These are phyloP conservation scores for Blakeslea trispora DNA, from an alignment of 371 early-diverging fungal species.

Conservation along the genomic window DNA sequence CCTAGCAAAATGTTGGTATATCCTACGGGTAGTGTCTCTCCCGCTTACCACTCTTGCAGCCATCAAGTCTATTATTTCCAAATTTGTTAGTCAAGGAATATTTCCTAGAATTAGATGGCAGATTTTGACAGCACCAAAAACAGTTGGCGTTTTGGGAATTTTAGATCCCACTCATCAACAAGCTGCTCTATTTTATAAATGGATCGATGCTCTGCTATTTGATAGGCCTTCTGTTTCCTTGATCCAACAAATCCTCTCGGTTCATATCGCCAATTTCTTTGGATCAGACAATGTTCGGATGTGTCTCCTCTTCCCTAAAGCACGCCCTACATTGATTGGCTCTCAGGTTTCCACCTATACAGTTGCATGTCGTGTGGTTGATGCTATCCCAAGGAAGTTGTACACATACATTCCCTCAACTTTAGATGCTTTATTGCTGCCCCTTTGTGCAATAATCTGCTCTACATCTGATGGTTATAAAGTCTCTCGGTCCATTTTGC, in stretches of 20 bases:
- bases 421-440: too few species aligned
- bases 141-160: background rate
- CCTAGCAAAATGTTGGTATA: conserved; percentile 14
- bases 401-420: too few species aligned
- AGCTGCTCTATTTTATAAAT: conserved; percentile 1
- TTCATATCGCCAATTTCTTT: too few species aligned
- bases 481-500: too few species aligned
- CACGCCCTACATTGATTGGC: background rate
- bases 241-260: too few species aligned
- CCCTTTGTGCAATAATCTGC: too few species aligned
- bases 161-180: conserved; percentile 5
- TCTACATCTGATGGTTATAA: too few species aligned
- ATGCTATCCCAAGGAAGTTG: too few species aligned
- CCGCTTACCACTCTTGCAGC: background rate
- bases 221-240: too few species aligned
- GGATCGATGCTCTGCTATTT: conserved; percentile 5
- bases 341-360: too few species aligned
- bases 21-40: conserved; percentile 3
- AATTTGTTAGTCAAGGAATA: background rate
- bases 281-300: background rate
- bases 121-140: background rate
- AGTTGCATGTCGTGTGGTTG: too few species aligned
- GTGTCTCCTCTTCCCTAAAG: background rate
- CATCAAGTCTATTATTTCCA: background rate
- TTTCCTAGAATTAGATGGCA: conserved; percentile 7